These are phyloP conservation scores for Colletotrichum orbiculare DNA, from an alignment of 2,329 filamentous ascomycete species.

Conservation along the genomic window DNA sequence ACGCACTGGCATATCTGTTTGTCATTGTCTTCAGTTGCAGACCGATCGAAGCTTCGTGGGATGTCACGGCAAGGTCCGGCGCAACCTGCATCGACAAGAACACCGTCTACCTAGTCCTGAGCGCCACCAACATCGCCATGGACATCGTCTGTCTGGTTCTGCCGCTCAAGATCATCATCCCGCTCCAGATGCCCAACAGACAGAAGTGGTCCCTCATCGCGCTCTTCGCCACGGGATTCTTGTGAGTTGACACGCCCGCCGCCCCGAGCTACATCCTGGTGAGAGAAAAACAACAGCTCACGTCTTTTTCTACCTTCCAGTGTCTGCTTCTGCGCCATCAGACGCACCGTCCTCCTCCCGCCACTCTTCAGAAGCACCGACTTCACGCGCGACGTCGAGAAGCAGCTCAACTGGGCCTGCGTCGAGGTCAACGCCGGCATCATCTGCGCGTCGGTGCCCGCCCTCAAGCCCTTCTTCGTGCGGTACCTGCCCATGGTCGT, in stretches of 20 bases:
- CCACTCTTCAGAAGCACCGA: conserved; percentile 41
- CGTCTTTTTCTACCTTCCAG: conserved; percentile 16
- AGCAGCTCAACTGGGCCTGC: conserved; percentile 45
- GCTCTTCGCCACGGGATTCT: conserved; percentile 29
- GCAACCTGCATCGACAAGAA: conserved; percentile 27
- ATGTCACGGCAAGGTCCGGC: not conserved
- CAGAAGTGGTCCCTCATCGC: conserved; percentile 33
- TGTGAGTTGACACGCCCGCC: conserved; percentile 6
- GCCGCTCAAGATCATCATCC: conserved; percentile 31
- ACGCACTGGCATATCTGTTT: conserved; percentile 41
- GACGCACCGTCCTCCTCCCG: conserved; percentile 43
- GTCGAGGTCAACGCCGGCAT: conserved; percentile 36
- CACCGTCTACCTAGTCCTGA: conserved; percentile 23
- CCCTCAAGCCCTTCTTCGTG: conserved; percentile 39
- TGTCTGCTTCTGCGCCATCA: conserved; percentile 46
- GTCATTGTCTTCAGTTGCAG: conserved; percentile 38
- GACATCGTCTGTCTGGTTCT: conserved; percentile 32
- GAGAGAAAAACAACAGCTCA: conserved; percentile 5
- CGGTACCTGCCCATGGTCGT: conserved; percentile 36
- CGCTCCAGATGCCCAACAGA: conserved; percentile 30
- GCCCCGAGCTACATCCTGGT: not conserved
- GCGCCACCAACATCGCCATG: conserved; percentile 34
- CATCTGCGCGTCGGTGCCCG: conserved; percentile 33
- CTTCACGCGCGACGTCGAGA: conserved; percentile 43
- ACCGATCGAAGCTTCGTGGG: conserved; percentile 28